Evolutionary conservation across 306 rosid genomes (phyloP), one percentile per base, ranked within the genome.

Genomic region (Gillenia trifoliata): DNA sequence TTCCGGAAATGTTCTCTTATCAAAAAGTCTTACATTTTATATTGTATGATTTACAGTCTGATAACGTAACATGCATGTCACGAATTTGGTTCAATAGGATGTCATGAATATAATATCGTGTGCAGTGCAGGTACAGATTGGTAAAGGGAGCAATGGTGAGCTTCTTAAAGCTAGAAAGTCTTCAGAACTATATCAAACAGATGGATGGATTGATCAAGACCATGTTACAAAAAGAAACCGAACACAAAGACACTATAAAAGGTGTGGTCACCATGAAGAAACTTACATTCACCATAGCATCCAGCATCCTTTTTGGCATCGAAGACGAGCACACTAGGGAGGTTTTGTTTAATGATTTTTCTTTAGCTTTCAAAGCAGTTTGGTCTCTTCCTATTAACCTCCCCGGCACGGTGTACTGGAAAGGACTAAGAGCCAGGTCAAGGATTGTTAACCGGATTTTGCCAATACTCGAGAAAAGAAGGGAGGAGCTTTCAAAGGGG

Each of bases 111-210:
- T 9, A 36, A 34, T 19, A 17, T 54, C 1, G 36, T 64, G 57
- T 22, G 41, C 9, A 19, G 20, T 73, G 73, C 68, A 78, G 85
- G 56, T 71, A 72, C 25, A 80, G 30, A 52, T 61, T 84, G 36
- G 79, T 80, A 47, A 84, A 75, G 62, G 85, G 84, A 63, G 84
- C 78, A 61, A 72, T 84, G 87, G 6, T 75, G 78, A 84, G 77
- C 79, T 82, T 87, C 82, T 80, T 87, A 74, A 87, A 87, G 81
- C 82, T 85, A 10, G 85, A 82, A 66, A 78, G 87, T 33, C 84
- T 84, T 65, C 87, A 85, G 20, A 87, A 84, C 52, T 80, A 80
- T 60, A 81, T 82, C 15, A 68, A 73, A 64, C 38, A 66, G 72
- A 87, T 77, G 86, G 91, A 87, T 70, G 80, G 78, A 40, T 75